A percentile compares a stretch with the other conserved stretches of the same genome.
Evolutionary conservation across 306 rosid genomes (phyloP).

Genomic region (Rosa rugosa): DNA sequence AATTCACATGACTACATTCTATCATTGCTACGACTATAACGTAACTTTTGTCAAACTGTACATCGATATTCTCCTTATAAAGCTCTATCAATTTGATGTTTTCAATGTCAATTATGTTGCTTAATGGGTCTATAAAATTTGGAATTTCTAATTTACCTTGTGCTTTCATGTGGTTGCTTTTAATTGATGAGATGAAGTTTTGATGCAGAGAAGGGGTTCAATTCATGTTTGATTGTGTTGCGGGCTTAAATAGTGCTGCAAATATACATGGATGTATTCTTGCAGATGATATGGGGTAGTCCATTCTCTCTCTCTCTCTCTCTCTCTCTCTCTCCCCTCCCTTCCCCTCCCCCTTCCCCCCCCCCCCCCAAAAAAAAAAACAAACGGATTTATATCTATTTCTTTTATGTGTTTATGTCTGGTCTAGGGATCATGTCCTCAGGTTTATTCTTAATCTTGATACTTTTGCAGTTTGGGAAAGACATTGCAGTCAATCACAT

Average conservation of each 20-base stretch:
- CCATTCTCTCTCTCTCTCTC: slow-evolving; percentile 22
- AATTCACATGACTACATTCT: not conserved
- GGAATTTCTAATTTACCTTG: not conserved
- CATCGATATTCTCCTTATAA: not conserved
- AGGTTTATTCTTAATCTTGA: slow-evolving; percentile 22
- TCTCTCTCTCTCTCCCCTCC: not conserved
- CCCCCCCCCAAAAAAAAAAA: not conserved
- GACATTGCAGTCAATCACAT: slow-evolving; percentile 94
- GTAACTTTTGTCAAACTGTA: not conserved
- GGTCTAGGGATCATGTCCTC: not conserved
- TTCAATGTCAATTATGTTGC: not conserved
- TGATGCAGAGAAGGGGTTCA: slow-evolving; percentile 93
- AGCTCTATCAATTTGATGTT: not conserved
- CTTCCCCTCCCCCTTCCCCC: too few relatives aligned
- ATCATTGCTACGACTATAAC: not conserved
- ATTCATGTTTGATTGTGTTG: slow-evolving; percentile 94
- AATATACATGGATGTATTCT: slow-evolving; percentile 87
- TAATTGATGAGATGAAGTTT: slow-evolving; percentile 26
- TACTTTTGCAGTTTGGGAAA: slow-evolving; percentile 79
- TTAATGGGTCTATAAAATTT: not conserved
- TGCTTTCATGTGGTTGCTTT: not conserved
- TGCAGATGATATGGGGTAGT: slow-evolving; percentile 97
- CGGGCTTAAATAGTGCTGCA: slow-evolving; percentile 55
- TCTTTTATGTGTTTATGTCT: not conserved
- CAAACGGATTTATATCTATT: not conserved